A percentile compares a stretch with the other conserved stretches of the same genome.
Conservation (phyloP, 2,329 filamentous ascomycete species). For the Ceratocystiopsis brevicomis region DNA sequence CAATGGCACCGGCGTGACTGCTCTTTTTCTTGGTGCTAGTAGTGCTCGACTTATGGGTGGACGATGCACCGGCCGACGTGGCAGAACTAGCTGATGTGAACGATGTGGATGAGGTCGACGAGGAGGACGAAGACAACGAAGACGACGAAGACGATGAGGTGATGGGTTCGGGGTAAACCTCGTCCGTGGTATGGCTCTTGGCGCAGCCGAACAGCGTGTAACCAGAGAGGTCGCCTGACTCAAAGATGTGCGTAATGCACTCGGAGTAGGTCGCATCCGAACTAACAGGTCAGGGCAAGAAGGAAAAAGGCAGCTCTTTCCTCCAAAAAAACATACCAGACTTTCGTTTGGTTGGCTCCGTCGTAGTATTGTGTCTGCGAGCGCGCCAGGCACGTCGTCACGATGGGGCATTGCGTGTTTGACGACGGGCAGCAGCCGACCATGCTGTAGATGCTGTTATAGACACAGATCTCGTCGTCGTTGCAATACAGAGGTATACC, state of each 20-base stretch:
- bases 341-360: no score
- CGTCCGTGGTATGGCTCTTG: slow-evolving; percentile 9
- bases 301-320: no score
- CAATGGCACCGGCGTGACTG: slow-evolving; percentile 13
- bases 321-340: no score
- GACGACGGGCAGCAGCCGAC: no score
- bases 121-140: neutral
- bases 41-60: neutral
- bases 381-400: no score
- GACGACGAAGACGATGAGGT: neutral
- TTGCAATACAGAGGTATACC: no score
- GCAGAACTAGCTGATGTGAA: neutral
- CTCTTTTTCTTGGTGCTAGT: neutral
- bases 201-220: slow-evolving; percentile 16
- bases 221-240: slow-evolving; percentile 8
- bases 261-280: slow-evolving; percentile 8
- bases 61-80: neutral
- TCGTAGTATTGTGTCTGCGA: no score
- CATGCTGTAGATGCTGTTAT: no score
- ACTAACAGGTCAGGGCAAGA: no score
- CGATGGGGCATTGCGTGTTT: no score
- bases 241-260: slow-evolving; percentile 16
- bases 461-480: no score
- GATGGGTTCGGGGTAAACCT: slow-evolving; percentile 10
- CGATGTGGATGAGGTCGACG: neutral